Evolutionary conservation across 345 rosid species (phyloP).

Genomic region (Reutealis trisperma): DNA sequence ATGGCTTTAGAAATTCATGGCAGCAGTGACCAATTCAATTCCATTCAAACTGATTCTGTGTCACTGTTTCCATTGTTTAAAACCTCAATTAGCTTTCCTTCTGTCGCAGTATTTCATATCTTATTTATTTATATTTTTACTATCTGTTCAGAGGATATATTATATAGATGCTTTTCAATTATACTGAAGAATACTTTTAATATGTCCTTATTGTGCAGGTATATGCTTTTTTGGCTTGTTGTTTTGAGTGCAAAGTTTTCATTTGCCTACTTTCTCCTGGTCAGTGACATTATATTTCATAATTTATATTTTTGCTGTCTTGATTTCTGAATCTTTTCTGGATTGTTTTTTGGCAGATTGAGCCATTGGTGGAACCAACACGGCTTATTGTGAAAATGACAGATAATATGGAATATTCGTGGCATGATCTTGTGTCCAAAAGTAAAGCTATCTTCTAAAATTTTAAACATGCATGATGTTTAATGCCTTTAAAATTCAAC

Average conservation of each 20-base stretch:
- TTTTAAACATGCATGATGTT: background rate
- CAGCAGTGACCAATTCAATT: too few species aligned
- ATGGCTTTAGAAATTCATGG: too few species aligned
- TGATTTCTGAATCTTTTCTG: constrained; percentile 1
- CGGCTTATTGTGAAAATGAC: constrained; percentile 48
- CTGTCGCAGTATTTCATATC: background rate
- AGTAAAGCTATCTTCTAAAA: constrained; percentile 42
- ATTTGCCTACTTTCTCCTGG: constrained; percentile 94
- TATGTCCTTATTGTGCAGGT: constrained; percentile 50
- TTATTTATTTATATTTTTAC: background rate
- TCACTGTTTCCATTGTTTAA: too few species aligned
- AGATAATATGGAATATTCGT: constrained; percentile 60
- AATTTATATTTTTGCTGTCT: background rate
- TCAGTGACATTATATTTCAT: constrained; percentile 27
- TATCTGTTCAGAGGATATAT: background rate
- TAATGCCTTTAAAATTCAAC: background rate
- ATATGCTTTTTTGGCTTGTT: constrained; percentile 87
- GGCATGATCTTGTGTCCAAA: constrained; percentile 96
- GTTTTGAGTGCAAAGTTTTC: constrained; percentile 77
- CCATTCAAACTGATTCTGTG: too few species aligned
- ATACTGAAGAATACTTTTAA: background rate
- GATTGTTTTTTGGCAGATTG: constrained; percentile 56
- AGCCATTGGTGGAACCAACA: constrained; percentile 86
- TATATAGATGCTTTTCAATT: background rate
- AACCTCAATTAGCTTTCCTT: too few species aligned